Conservation (phyloP, 352 stramenopile genomes). For the Pythium aquatile region DNA sequence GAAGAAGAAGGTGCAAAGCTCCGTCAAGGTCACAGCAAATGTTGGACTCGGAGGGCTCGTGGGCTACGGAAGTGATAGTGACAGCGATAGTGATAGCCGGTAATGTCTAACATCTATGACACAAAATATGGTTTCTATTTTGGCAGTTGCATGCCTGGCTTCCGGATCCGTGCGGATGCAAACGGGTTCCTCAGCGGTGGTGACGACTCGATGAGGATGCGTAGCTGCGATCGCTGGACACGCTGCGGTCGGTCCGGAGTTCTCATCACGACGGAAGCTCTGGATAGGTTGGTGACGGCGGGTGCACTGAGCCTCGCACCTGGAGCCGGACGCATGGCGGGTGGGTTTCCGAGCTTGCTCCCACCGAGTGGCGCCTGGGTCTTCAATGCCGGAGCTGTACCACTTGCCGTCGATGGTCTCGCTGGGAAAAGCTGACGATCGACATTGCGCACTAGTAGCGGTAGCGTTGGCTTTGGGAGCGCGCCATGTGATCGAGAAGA, state of each 20-base stretch:
- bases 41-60: slow-evolving; percentile 42
- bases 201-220: slow-evolving; percentile 73
- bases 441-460: slow-evolving; percentile 35
- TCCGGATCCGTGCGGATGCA: slow-evolving; percentile 24
- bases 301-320: neutral
- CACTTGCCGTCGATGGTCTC: neutral
- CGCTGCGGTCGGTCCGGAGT: slow-evolving; percentile 77
- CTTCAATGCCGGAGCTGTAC: neutral
- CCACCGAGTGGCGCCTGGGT: neutral
- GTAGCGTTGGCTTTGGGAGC: slow-evolving; percentile 20
- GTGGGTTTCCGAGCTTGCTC: neutral
- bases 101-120: neutral
- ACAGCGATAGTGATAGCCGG: slow-evolving; percentile 34
- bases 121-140: slow-evolving; percentile 14
- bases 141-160: slow-evolving; percentile 25
- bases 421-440: slow-evolving; percentile 28
- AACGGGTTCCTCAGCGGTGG: slow-evolving; percentile 62
- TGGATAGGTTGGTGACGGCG: slow-evolving; percentile 14
- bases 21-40: slow-evolving; percentile 8
- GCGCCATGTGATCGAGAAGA: slow-evolving; percentile 7
- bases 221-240: slow-evolving; percentile 34
- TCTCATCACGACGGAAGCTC: slow-evolving; percentile 56
- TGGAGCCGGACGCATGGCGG: neutral
- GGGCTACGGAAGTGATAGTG: slow-evolving; percentile 63
- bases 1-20: slow-evolving; percentile 14